phyloP scores from a whole-genome alignment of 495 filamentous ascomycete species.

The Choiromyces venosus region DNA sequence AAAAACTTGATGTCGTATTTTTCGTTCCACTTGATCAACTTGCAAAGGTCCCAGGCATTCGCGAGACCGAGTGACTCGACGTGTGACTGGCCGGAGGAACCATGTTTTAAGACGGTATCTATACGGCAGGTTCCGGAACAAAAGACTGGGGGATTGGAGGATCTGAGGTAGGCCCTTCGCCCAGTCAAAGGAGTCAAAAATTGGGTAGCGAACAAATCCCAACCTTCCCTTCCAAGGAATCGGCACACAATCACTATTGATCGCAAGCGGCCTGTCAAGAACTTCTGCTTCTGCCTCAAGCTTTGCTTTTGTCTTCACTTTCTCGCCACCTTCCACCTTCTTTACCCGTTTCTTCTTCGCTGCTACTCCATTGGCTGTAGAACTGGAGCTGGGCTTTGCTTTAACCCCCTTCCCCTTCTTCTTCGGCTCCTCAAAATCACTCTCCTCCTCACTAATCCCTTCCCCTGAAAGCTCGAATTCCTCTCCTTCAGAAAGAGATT shows the following conservation, averaged over 20 bases:
- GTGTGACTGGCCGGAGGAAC: constrained; percentile 58
- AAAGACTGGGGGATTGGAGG: constrained; percentile 79
- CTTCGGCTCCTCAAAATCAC: not conserved
- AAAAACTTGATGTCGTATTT: constrained; percentile 88
- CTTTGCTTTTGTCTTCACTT: constrained; percentile 28
- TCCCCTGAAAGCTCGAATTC: not conserved
- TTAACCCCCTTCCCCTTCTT: not conserved
- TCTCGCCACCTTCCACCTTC: constrained; percentile 14
- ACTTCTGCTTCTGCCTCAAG: constrained; percentile 47
- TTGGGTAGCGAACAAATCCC: constrained; percentile 64
- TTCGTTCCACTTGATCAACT: constrained; percentile 90
- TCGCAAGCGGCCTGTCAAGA: constrained; percentile 60
- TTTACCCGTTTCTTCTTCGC: not conserved
- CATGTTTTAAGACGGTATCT: constrained; percentile 80
- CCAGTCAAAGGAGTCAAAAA: not conserved
- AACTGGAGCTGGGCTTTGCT: not conserved
- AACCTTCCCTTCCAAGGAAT: constrained; percentile 89
- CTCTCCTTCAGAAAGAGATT: not conserved
- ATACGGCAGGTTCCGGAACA: constrained; percentile 89
- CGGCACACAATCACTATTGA: constrained; percentile 81
- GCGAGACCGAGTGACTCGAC: constrained; percentile 72
- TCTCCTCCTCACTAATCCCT: not conserved
- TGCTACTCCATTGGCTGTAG: not conserved
- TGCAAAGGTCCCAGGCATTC: constrained; percentile 76
- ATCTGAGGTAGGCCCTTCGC: constrained; percentile 61